Conservation (phyloP, 1,284 basidiomycete species). For the Sanguinoderma infundibulare region DNA sequence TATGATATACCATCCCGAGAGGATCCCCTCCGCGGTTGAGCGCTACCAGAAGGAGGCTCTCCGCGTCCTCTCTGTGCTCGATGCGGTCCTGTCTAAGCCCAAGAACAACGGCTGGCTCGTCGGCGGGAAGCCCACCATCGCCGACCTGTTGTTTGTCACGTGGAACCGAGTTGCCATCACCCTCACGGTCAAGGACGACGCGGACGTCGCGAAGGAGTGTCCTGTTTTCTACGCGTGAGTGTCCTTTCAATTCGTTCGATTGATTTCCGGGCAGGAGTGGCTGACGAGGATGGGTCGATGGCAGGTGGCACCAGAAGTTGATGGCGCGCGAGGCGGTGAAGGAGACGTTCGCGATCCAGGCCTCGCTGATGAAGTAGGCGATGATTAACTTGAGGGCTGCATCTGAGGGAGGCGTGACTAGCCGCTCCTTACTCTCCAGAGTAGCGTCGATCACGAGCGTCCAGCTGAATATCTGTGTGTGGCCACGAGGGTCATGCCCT, state of each 20-base stretch:
- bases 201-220: constrained; percentile 21
- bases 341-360: constrained; percentile 9
- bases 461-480: too few relatives aligned
- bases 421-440: too few relatives aligned
- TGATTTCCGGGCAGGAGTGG: background rate
- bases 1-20: constrained; percentile 27
- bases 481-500: constrained; percentile 57
- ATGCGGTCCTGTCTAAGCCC: constrained; percentile 32
- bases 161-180: constrained; percentile 23
- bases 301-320: constrained; percentile 17
- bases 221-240: constrained; percentile 23
- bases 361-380: background rate
- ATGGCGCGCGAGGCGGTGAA: constrained; percentile 7
- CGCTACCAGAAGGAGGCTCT: constrained; percentile 38
- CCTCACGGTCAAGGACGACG: constrained; percentile 13
- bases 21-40: constrained; percentile 33
- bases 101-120: constrained; percentile 21
- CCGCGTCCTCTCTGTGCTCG: constrained; percentile 39
- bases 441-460: too few relatives aligned
- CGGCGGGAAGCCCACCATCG: constrained; percentile 29
- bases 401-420: too few relatives aligned
- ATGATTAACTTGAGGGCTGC: too few relatives aligned
- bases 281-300: background rate
- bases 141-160: constrained; percentile 29
- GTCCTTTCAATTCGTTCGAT: background rate